Evolutionary conservation across 148 eudicot genomes (phyloP), one percentile per base, ranked within the genome.

Genomic region (Linanthus parryae): DNA sequence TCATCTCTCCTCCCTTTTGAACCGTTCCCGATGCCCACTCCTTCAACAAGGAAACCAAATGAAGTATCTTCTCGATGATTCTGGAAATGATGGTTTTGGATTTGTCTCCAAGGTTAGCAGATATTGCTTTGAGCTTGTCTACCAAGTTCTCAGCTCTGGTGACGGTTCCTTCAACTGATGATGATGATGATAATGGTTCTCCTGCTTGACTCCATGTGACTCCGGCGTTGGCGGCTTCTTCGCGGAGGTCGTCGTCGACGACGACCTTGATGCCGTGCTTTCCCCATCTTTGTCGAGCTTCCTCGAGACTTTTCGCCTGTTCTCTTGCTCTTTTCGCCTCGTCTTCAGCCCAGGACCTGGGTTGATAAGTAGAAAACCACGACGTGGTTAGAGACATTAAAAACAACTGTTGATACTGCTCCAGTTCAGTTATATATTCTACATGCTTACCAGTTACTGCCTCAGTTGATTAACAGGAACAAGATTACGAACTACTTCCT

Each of bases 311-410:
- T 73, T 88, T 92, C 25, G 82, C 94, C 65, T 84, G 83, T 56
- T 92, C 96, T 63, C 87, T 90, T 60, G 90, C 96, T 76, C 88
- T 78, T 69, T 76, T 88, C 13, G 99, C 96, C 73, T 92, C 99
- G 12, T 92, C 95, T 65, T 92, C 99, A 4, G 99, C 99, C 99
- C 99, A 92, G 35, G 85, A 49, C 70, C 98, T 92, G 68, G 49
- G 64, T 63, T 41, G 21, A 48, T 14, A 56, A 47, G 45, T 54
- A 30, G 18, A n/a, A 25, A 30, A 26, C 33, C 10, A 17, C 44
- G 22, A 13, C 12, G 18, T 17, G 15, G 23, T 40, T 39, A 55
- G 36, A 55, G 16, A 7, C 6, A 39, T 11, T 34, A 39, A 54
- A 42, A 26, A 16, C 17, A 17, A 13, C 4, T n/a, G n/a, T n/a